Conservation (phyloP, 225 moss, liverwort and hornwort genomes). For the Polytrichum formosum region DNA sequence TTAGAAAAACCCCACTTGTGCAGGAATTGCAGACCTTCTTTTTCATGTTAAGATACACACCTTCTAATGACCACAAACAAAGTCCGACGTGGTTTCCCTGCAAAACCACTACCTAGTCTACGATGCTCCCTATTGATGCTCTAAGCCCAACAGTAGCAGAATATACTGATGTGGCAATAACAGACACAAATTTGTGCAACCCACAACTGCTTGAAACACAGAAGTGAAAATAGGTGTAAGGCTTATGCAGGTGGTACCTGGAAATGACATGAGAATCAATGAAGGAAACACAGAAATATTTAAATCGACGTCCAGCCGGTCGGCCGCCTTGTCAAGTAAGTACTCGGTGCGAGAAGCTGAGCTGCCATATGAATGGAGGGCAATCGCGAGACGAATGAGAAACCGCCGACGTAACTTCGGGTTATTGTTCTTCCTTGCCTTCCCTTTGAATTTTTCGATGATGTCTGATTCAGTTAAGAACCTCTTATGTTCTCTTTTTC, state of each 20-base stretch:
- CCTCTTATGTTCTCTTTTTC: not conserved
- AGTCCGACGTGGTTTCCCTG: too few species aligned
- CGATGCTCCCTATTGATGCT: too few species aligned
- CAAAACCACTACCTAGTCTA: too few species aligned
- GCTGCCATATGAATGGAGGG: conserved; percentile 59
- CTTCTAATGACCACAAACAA: too few species aligned
- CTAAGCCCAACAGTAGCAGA: too few species aligned
- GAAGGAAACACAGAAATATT: conserved; percentile 57
- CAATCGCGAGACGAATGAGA: conserved; percentile 48
- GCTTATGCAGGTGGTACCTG: conserved; percentile 19
- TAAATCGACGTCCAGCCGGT: conserved; percentile 33
- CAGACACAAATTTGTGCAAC: not conserved
- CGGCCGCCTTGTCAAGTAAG: conserved; percentile 54
- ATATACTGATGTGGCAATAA: too few species aligned
- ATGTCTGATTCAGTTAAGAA: conserved; percentile 28
- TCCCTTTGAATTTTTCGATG: conserved; percentile 20
- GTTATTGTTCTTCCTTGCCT: conserved; percentile 15
- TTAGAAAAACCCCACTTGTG: too few species aligned
- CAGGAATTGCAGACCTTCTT: too few species aligned
- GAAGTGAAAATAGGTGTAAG: not conserved
- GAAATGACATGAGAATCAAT: conserved; percentile 56
- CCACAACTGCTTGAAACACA: not conserved
- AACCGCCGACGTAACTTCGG: conserved; percentile 40
- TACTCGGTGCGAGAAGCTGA: conserved; percentile 61
- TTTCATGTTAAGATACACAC: too few species aligned